phyloP scores from a whole-genome alignment of 2,329 filamentous ascomycete species.

The Cytospora chrysosperma region DNA sequence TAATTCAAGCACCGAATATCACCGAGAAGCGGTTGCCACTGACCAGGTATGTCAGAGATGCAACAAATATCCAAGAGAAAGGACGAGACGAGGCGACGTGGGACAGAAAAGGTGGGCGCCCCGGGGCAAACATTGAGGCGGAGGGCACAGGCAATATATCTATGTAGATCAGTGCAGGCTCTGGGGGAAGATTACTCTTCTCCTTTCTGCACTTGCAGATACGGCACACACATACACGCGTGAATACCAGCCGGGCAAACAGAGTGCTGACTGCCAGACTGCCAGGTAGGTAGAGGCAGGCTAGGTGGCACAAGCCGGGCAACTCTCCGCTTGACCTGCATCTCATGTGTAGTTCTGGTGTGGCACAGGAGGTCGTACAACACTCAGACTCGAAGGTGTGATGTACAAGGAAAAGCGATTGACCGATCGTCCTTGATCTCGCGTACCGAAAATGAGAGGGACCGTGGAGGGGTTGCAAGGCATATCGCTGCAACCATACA shows the following conservation, averaged over 20 bases:
- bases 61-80: not conserved
- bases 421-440: conserved; percentile 12
- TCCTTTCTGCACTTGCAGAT: conserved; percentile 9
- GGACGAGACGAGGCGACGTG: conserved; percentile 13
- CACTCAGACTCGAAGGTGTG: conserved; percentile 15
- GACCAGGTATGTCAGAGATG: not conserved
- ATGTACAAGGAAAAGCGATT: conserved; percentile 5
- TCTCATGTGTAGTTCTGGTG: conserved; percentile 17
- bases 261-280: conserved; percentile 12
- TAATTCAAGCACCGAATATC: not conserved
- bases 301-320: conserved; percentile 10
- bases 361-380: conserved; percentile 13
- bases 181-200: not conserved
- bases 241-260: conserved; percentile 2
- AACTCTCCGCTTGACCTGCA: conserved; percentile 10
- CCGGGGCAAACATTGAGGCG: conserved; percentile 3
- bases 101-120: conserved; percentile 13
- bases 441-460: conserved; percentile 3
- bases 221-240: not conserved
- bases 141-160: conserved; percentile 22
- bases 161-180: conserved; percentile 13
- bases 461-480: not conserved
- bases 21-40: conserved; percentile 1
- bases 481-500: conserved; percentile 10
- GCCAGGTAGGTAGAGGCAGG: too few species aligned